phyloP scores from a whole-genome alignment of 2,329 filamentous ascomycete genomes.

The Fusarium humuli region DNA sequence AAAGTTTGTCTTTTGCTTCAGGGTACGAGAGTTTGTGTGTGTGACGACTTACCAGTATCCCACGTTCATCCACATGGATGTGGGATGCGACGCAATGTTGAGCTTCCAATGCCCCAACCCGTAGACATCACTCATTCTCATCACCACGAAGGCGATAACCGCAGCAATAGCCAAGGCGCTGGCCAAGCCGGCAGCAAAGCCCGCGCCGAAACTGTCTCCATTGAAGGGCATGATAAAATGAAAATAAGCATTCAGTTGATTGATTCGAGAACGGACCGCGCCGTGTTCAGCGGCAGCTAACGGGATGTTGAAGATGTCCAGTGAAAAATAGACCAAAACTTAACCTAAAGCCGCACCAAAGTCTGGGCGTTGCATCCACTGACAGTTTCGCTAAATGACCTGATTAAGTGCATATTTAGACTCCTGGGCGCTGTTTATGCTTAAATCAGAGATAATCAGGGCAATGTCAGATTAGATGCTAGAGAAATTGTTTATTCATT shows the following conservation, averaged over 20 bases:
- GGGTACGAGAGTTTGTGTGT: background rate
- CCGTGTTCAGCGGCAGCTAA: background rate
- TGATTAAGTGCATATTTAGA: slow-evolving; percentile 15
- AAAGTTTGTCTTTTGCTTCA: background rate
- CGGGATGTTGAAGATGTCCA: background rate
- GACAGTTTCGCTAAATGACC: slow-evolving; percentile 10
- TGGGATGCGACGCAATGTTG: slow-evolving; percentile 60
- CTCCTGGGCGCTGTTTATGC: background rate
- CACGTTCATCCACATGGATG: slow-evolving; percentile 73
- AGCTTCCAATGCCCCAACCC: slow-evolving; percentile 67
- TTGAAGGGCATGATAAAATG: background rate
- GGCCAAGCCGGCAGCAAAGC: slow-evolving; percentile 46
- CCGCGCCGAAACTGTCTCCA: slow-evolving; percentile 44
- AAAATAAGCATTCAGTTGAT: background rate
- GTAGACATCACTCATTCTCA: slow-evolving; percentile 54
- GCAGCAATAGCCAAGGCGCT: slow-evolving; percentile 32
- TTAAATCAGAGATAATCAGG: background rate
- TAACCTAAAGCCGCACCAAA: background rate
- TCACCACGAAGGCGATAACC: slow-evolving; percentile 26
- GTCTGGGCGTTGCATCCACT: background rate
- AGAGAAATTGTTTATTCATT: background rate
- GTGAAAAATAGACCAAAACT: background rate
- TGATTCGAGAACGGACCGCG: background rate
- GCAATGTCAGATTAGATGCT: background rate
- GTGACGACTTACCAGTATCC: slow-evolving; percentile 65